These are phyloP conservation scores for Scheffersomyces quercinus DNA, from an alignment of 1,139 yeast genomes.

Conservation along the genomic window DNA sequence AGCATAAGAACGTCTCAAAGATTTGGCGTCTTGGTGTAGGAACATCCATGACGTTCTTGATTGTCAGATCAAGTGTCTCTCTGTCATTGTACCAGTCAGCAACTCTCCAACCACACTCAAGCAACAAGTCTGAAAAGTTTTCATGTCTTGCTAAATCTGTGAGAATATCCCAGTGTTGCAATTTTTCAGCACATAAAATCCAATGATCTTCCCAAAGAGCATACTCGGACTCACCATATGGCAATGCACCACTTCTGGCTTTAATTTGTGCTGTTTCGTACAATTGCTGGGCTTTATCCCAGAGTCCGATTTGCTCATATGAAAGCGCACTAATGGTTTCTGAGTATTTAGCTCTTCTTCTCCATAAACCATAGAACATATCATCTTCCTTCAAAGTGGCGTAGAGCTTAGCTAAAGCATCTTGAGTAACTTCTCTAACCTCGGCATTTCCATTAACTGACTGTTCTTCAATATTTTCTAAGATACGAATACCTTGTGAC, in stretches of 20 bases:
- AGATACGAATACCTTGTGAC: conserved; percentile 82
- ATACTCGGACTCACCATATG: conserved; percentile 94
- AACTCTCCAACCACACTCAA: conserved; percentile 99
- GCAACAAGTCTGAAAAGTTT: conserved; percentile 88
- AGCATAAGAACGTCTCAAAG: conserved; percentile 88
- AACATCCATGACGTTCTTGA: conserved; percentile 95
- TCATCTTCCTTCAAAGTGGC: conserved; percentile 91
- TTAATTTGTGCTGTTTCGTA: conserved; percentile 98
- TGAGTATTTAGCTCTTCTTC: conserved; percentile 89
- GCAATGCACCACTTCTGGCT: conserved; percentile 93
- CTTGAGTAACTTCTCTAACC: conserved; percentile 83
- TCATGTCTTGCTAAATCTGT: conserved; percentile 97
- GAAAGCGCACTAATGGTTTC: conserved; percentile 93
- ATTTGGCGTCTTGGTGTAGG: conserved; percentile 97
- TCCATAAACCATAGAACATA: conserved; percentile 97
- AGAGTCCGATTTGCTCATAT: conserved; percentile 91
- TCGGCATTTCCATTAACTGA: conserved; percentile 69
- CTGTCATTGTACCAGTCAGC: conserved; percentile 98
- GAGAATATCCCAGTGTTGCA: conserved; percentile 97
- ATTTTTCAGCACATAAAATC: conserved; percentile 94
- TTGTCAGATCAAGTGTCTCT: conserved; percentile 92
- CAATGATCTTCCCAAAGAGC: conserved; percentile 98
- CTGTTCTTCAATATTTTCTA: conserved; percentile 73
- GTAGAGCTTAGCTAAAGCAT: conserved; percentile 87
- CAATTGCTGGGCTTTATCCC: conserved; percentile 92